phyloP scores from a whole-genome alignment of 192 early-diverging fungal species.

The Mortierella hygrophila region DNA sequence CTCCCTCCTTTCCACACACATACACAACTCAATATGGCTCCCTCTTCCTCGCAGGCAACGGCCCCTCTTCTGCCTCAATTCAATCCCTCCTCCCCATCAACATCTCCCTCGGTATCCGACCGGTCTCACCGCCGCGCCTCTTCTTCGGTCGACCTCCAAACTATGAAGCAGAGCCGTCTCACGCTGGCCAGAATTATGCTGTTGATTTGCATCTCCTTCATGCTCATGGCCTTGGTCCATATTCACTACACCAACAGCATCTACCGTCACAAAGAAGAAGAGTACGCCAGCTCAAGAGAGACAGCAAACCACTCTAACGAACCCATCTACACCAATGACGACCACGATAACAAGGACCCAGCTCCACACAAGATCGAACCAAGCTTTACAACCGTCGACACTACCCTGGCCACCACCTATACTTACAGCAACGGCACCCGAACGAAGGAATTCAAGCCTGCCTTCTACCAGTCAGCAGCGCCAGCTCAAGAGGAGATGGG shows the following conservation, averaged over 20 bases:
- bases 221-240: slow-evolving; percentile 35
- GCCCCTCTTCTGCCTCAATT: slow-evolving; percentile 14
- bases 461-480: slow-evolving; percentile 24
- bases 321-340: background rate
- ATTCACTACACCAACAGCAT: slow-evolving; percentile 28
- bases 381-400: slow-evolving; percentile 9
- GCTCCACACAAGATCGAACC: background rate
- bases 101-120: background rate
- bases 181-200: slow-evolving; percentile 23
- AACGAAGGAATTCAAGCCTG: slow-evolving; percentile 41
- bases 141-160: background rate
- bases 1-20: background rate
- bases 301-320: background rate
- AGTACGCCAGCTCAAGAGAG: background rate
- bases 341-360: background rate
- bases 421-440: slow-evolving; percentile 30
- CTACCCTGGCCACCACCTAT: slow-evolving; percentile 7
- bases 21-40: background rate
- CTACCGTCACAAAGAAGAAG: background rate
- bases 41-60: slow-evolving; percentile 14
- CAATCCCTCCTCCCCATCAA: slow-evolving; percentile 1
- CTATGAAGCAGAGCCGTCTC: slow-evolving; percentile 25
- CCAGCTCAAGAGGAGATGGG: slow-evolving; percentile 40
- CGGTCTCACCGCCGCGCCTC: background rate
- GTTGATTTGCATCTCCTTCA: slow-evolving; percentile 32